Conservation (phyloP, 257 asterid genomes). For the Ehretia macrophylla region DNA sequence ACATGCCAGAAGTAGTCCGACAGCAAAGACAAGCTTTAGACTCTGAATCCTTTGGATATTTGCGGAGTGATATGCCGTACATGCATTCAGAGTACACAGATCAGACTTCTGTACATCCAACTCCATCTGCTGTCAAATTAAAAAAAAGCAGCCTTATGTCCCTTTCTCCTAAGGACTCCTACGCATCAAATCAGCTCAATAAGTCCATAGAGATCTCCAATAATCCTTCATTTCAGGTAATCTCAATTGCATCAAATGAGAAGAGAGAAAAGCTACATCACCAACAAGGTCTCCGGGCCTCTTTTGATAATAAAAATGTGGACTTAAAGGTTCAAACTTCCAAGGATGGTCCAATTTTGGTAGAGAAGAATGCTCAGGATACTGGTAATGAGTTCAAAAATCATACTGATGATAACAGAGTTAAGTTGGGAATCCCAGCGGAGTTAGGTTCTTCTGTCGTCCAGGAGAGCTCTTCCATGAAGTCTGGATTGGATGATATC, state of each 20-base stretch:
- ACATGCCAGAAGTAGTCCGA: constrained; percentile 21
- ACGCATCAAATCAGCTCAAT: constrained; percentile 40
- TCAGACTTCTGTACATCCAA: constrained; percentile 31
- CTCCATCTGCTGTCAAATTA: constrained; percentile 39
- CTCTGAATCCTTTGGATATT: constrained; percentile 35
- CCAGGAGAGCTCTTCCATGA: constrained; percentile 47
- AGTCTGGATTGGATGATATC: constrained; percentile 42
- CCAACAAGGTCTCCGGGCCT: constrained; percentile 20
- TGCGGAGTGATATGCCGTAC: constrained; percentile 34
- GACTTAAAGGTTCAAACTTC: constrained; percentile 28
- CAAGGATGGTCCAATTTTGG: constrained; percentile 25
- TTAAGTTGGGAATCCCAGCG: constrained; percentile 27
- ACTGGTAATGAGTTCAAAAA: constrained; percentile 34
- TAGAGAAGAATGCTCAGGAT: constrained; percentile 23
- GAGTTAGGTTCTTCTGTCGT: constrained; percentile 46
- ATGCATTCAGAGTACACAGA: constrained; percentile 43
- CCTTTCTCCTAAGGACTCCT: constrained; percentile 44
- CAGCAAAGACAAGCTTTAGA: constrained; percentile 28
- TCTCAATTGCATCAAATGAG: constrained; percentile 28
- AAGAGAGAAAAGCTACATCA: constrained; percentile 27
- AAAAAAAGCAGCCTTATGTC: constrained; percentile 39
- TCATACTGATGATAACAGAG: constrained; percentile 29
- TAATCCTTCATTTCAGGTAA: constrained; percentile 29
- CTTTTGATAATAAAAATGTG: constrained; percentile 15
- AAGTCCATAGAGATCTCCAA: constrained; percentile 29